A percentile compares a stretch with the other conserved stretches of the same genome.
Conservation (phyloP, 2,329 filamentous ascomycete genomes). For the Verticillium alfalfae region DNA sequence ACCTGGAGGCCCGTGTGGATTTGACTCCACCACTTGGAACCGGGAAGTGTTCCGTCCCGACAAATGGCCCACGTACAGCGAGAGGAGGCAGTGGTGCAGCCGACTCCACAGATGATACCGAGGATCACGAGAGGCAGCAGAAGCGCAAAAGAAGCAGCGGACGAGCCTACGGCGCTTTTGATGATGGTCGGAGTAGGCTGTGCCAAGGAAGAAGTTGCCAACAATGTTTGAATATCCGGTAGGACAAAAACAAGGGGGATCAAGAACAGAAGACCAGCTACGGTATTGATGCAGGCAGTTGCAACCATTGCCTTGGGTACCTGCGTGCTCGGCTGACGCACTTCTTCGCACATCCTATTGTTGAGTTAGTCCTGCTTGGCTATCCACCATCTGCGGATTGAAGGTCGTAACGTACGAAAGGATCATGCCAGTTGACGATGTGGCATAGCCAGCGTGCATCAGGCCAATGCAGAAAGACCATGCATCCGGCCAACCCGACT, state of each 20-base stretch:
- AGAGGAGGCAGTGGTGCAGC: constrained; percentile 64
- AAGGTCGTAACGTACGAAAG: constrained; percentile 38
- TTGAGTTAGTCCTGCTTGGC: too few species aligned
- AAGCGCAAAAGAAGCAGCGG: constrained; percentile 57
- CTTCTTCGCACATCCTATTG: constrained; percentile 63
- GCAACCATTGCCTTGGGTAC: constrained; percentile 69
- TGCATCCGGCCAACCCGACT: constrained; percentile 64
- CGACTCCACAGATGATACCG: constrained; percentile 61
- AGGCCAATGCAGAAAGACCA: constrained; percentile 72
- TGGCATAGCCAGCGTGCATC: constrained; percentile 67
- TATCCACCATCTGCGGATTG: background rate
- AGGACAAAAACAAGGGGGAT: constrained; percentile 66
- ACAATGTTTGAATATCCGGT: constrained; percentile 53
- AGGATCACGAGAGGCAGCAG: constrained; percentile 61
- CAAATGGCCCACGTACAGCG: constrained; percentile 66
- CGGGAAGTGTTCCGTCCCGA: constrained; percentile 64
- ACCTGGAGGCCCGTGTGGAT: constrained; percentile 59
- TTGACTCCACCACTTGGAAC: constrained; percentile 52
- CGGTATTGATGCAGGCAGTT: constrained; percentile 60
- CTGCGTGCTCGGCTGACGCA: constrained; percentile 58
- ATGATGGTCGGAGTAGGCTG: constrained; percentile 64
- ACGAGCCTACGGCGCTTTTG: constrained; percentile 53
- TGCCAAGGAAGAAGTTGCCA: constrained; percentile 41
- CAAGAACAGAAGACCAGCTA: constrained; percentile 62
- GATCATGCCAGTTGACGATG: constrained; percentile 74